Conservation (phyloP, 176 grass and related monocot genomes). For the Dactylis glomerata region DNA sequence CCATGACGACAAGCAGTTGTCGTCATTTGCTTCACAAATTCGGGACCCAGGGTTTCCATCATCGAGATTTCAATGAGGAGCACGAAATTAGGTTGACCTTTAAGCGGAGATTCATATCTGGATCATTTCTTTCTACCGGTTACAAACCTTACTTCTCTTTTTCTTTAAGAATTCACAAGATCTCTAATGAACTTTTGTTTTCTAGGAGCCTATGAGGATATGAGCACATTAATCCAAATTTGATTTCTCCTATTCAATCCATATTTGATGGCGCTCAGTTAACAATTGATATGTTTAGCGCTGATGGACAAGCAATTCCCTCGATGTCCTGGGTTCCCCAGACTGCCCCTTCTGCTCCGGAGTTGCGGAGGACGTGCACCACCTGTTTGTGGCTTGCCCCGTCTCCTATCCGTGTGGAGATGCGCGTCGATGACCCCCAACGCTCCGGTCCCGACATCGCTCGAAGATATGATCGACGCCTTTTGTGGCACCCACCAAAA, state of each 20-base stretch:
- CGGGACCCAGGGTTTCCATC: neutral
- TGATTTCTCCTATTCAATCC: neutral
- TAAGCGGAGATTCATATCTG: neutral
- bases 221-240: neutral
- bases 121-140: neutral
- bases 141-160: neutral
- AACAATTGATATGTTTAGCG: neutral
- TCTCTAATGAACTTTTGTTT: neutral
- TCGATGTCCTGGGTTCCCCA: too few species aligned
- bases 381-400: too few species aligned
- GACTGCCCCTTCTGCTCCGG: too few species aligned
- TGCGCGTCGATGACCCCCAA: too few species aligned
- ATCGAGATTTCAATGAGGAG: neutral
- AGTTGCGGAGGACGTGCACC: too few species aligned
- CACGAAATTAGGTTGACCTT: neutral
- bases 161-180: neutral
- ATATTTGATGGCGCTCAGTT: neutral
- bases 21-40: neutral
- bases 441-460: too few species aligned
- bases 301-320: neutral
- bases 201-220: too few species aligned
- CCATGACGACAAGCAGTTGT: too few species aligned
- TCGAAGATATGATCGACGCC: too few species aligned
- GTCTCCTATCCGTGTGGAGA: too few species aligned
- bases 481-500: too few species aligned